phyloP scores from a whole-genome alignment of 2,329 filamentous ascomycete species.

The Claviceps paspali region DNA sequence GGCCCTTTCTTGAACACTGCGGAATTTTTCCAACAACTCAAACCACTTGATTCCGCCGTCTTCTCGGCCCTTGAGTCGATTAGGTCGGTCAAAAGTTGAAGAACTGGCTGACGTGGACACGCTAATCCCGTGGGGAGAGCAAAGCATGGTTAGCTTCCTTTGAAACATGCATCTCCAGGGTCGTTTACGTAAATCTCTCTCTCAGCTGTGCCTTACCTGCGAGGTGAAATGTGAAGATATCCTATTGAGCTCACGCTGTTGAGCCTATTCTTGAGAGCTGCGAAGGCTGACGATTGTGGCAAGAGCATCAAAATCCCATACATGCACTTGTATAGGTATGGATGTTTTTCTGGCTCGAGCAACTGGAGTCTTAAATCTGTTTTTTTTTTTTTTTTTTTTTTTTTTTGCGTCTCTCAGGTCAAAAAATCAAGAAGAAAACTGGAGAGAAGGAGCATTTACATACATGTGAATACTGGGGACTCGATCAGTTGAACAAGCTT shows the following conservation, averaged over 20 bases:
- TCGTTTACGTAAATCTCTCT: no score
- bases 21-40: constrained; percentile 90
- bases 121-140: constrained; percentile 14
- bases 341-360: constrained; percentile 86
- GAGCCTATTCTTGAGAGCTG: constrained; percentile 85
- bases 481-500: constrained; percentile 94
- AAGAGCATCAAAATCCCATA: constrained; percentile 95
- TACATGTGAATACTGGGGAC: constrained; percentile 94
- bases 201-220: constrained; percentile 74
- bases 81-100: constrained; percentile 55
- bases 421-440: neutral
- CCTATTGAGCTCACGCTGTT: constrained; percentile 97
- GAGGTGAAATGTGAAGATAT: constrained; percentile 68
- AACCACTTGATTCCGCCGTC: constrained; percentile 80
- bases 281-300: constrained; percentile 95
- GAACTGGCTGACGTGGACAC: constrained; percentile 31
- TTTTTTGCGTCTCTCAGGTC: no score
- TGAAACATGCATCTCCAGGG: no score
- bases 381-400: neutral
- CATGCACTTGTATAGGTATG: constrained; percentile 91
- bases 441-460: constrained; percentile 39
- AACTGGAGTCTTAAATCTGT: constrained; percentile 84
- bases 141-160: neutral
- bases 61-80: constrained; percentile 66
- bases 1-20: constrained; percentile 74